Evolutionary conservation across 768 basidiomycete genomes (phyloP).

Genomic region (Pisolithus tinctorius): DNA sequence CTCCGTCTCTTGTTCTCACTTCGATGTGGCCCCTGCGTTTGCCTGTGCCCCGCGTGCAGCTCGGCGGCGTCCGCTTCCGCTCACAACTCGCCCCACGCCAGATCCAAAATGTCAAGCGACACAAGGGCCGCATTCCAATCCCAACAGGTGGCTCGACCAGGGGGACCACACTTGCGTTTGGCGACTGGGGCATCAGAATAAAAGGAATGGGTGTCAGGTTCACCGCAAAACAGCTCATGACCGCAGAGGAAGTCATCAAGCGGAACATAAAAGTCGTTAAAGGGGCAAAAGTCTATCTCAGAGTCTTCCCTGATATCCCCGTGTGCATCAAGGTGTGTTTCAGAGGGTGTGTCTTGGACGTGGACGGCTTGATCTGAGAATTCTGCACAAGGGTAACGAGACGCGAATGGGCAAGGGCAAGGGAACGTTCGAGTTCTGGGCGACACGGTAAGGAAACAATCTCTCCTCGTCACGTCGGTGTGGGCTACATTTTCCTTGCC

Average conservation of each 20-base stretch:
- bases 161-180: constrained; percentile 88
- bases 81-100: constrained; percentile 74
- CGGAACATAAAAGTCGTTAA: constrained; percentile 87
- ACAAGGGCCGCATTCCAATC: constrained; percentile 84
- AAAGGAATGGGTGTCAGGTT: constrained; percentile 76
- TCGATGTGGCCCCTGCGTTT: too few species aligned
- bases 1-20: too few species aligned
- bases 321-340: constrained; percentile 87
- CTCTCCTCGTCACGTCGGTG: background rate
- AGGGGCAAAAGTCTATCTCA: constrained; percentile 77
- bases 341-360: background rate
- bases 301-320: constrained; percentile 94
- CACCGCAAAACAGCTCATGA: constrained; percentile 83
- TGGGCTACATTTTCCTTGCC: constrained; percentile 1
- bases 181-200: constrained; percentile 88
- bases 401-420: constrained; percentile 99
- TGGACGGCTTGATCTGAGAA: background rate
- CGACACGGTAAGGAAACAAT: constrained; percentile 55
- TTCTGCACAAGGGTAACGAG: constrained; percentile 72
- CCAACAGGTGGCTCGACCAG: constrained; percentile 87
- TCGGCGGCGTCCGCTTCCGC: constrained; percentile 29
- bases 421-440: constrained; percentile 96
- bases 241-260: constrained; percentile 83
- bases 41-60: constrained; percentile 2
- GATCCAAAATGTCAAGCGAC: constrained; percentile 80